Evolutionary conservation across 2,329 filamentous ascomycete species (phyloP).

Genomic region (Lachnellula suecica): DNA sequence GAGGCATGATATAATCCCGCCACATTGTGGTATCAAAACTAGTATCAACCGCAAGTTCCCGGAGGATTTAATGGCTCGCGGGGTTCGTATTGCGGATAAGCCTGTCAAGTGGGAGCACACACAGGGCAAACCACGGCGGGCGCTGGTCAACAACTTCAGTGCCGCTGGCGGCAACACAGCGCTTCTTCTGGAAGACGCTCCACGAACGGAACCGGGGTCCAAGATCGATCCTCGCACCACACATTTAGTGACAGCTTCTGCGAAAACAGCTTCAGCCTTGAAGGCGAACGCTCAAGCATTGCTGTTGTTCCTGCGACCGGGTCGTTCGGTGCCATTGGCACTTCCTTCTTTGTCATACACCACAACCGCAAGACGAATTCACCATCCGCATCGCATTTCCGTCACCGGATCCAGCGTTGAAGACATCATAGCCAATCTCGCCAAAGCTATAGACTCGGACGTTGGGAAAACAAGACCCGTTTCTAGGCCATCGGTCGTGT

Average conservation of each 20-base stretch:
- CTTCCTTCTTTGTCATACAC: constrained; percentile 13
- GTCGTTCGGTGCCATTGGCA: not conserved
- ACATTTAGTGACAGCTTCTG: constrained; percentile 47
- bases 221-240: constrained; percentile 56
- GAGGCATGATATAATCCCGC: not conserved
- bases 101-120: constrained; percentile 23
- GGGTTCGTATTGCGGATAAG: not conserved
- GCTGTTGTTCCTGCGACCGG: constrained; percentile 3
- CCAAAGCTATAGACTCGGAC: not conserved
- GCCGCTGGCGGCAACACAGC: constrained; percentile 22
- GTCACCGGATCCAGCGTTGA: constrained; percentile 40
- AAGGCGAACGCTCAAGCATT: constrained; percentile 9
- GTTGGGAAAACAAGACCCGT: constrained; percentile 40
- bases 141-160: constrained; percentile 48
- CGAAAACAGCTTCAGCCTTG: constrained; percentile 30
- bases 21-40: not conserved
- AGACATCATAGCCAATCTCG: constrained; percentile 36
- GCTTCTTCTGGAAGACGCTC: constrained; percentile 22
- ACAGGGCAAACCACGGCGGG: constrained; percentile 29
- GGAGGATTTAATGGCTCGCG: too few species aligned
- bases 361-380: constrained; percentile 46
- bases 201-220: constrained; percentile 55
- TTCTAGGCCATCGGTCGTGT: too few species aligned
- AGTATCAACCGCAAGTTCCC: not conserved
- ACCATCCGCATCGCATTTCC: constrained; percentile 55